Conservation (phyloP, 192 early-diverging fungal species). For the Fimicolochytrium jonesii region DNA sequence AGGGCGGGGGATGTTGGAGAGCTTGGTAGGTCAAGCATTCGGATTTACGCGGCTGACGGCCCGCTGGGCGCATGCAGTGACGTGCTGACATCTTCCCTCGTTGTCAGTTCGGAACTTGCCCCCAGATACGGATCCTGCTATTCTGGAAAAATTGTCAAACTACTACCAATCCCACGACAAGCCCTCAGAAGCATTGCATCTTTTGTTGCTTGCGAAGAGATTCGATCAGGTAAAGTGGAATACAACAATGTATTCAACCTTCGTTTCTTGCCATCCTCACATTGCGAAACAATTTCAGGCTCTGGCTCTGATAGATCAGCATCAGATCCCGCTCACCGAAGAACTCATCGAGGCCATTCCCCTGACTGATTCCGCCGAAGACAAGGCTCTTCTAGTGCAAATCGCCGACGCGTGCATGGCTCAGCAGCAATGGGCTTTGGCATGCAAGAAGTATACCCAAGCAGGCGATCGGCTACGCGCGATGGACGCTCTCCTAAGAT, state of each 20-base stretch:
- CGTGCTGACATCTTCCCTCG: no score
- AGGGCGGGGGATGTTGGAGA: slow-evolving; percentile 27
- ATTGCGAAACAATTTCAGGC: no score
- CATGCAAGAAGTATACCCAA: slow-evolving; percentile 51
- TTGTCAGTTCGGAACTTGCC: slow-evolving; percentile 27
- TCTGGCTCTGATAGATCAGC: slow-evolving; percentile 19
- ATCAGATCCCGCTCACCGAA: slow-evolving; percentile 44
- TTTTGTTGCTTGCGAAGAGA: slow-evolving; percentile 31
- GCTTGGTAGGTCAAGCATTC: slow-evolving; percentile 31
- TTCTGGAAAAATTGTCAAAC: slow-evolving; percentile 28
- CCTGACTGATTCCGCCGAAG: slow-evolving; percentile 1
- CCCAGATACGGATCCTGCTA: slow-evolving; percentile 27
- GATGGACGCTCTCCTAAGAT: slow-evolving; percentile 49
- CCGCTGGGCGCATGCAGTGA: no score
- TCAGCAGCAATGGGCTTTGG: slow-evolving; percentile 43
- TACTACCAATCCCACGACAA: slow-evolving; percentile 31
- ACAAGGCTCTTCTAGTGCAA: slow-evolving; percentile 20
- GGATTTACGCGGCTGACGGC: no score
- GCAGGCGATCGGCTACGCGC: slow-evolving; percentile 51
- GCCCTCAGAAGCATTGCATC: slow-evolving; percentile 27
- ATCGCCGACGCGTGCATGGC: slow-evolving; percentile 41
- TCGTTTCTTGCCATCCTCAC: no score
- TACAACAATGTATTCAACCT: no score
- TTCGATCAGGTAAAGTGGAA: slow-evolving; percentile 45
- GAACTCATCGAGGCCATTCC: slow-evolving; percentile 36